These are phyloP conservation scores for Podospora bellae-mahoneyi DNA, from an alignment of 495 filamentous ascomycete genomes.

Conservation along the genomic window DNA sequence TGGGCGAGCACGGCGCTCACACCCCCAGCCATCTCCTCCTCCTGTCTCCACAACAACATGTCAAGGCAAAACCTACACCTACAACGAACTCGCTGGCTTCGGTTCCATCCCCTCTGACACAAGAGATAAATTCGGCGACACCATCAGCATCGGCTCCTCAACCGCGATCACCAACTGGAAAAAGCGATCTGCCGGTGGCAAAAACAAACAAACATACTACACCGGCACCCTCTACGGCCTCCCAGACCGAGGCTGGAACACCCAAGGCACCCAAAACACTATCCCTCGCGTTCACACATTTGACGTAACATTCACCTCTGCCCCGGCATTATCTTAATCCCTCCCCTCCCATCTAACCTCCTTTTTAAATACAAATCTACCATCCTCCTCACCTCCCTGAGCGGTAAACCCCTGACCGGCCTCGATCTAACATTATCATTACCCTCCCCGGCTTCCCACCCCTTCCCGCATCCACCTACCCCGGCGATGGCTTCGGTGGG, in stretches of 20 bases:
- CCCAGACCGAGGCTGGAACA: slow-evolving; percentile 75
- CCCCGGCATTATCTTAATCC: slow-evolving; percentile 47
- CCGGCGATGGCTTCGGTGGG: slow-evolving; percentile 69
- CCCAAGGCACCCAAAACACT: slow-evolving; percentile 71
- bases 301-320: slow-evolving; percentile 51
- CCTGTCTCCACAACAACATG: slow-evolving; percentile 36
- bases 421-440: slow-evolving; percentile 61
- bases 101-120: slow-evolving; percentile 58
- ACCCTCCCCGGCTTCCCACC: slow-evolving; percentile 58
- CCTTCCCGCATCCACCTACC: slow-evolving; percentile 64
- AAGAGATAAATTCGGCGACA: slow-evolving; percentile 70
- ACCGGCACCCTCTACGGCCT: slow-evolving; percentile 61
- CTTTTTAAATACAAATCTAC: slow-evolving; percentile 63
- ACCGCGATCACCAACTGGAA: slow-evolving; percentile 69
- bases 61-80: slow-evolving; percentile 60
- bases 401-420: slow-evolving; percentile 63
- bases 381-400: slow-evolving; percentile 63
- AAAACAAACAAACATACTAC: slow-evolving; percentile 39
- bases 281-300: slow-evolving; percentile 74
- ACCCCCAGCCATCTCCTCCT: background rate
- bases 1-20: background rate
- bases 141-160: slow-evolving; percentile 65
- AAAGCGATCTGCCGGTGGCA: slow-evolving; percentile 41
- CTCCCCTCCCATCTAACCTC: slow-evolving; percentile 63
- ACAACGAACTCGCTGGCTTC: slow-evolving; percentile 68